Evolutionary conservation across 2,329 filamentous ascomycete genomes (phyloP).

Genomic region (Colletotrichum brevisporum): DNA sequence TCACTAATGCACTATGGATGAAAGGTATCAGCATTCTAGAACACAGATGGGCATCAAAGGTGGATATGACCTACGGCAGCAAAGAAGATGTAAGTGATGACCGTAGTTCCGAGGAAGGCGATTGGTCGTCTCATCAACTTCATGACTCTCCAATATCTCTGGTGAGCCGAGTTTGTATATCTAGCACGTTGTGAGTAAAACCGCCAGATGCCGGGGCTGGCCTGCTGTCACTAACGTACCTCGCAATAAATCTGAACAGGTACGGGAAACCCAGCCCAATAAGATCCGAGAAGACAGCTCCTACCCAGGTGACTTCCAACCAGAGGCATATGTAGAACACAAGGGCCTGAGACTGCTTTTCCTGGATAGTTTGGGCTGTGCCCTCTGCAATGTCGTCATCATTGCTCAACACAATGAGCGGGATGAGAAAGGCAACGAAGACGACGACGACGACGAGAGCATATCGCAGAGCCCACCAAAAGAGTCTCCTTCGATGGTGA

Average conservation of each 20-base stretch:
- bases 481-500: constrained; percentile 17
- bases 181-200: constrained; percentile 28
- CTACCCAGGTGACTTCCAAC: constrained; percentile 44
- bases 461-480: constrained; percentile 43
- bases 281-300: constrained; percentile 40
- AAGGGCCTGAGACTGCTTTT: constrained; percentile 39
- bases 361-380: constrained; percentile 27
- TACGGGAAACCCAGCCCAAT: constrained; percentile 44
- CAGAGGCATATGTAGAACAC: constrained; percentile 45
- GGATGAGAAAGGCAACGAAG: constrained; percentile 41
- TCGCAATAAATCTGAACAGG: constrained; percentile 45
- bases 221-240: constrained; percentile 32
- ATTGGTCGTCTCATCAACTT: constrained; percentile 45
- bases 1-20: constrained; percentile 39
- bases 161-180: constrained; percentile 48
- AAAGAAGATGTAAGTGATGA: constrained; percentile 38
- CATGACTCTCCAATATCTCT: constrained; percentile 47
- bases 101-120: constrained; percentile 42
- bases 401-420: constrained; percentile 41
- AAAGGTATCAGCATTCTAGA: neutral
- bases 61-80: constrained; percentile 24
- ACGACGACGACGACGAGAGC: constrained; percentile 39
- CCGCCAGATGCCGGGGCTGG: too few species aligned
- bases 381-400: constrained; percentile 35
- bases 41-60: too few species aligned